Evolutionary conservation across 176 grass and related monocot species (phyloP).

Genomic region (Oryza rufipogon): DNA sequence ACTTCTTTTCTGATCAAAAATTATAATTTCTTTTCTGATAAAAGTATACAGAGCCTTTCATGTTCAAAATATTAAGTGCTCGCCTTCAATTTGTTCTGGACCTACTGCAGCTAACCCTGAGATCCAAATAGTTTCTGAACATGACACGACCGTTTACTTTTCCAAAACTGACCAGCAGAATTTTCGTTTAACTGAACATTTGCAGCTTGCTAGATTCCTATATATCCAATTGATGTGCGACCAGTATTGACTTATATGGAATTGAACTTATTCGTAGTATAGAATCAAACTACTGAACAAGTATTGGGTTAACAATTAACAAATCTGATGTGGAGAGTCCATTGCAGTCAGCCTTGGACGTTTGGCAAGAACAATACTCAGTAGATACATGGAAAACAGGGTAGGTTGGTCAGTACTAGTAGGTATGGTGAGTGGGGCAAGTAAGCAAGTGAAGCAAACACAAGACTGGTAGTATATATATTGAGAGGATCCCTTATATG

Average conservation of each 20-base stretch:
- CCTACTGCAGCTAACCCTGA: slow-evolving; percentile 24
- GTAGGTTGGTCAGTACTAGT: neutral
- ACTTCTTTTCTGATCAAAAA: slow-evolving; percentile 22
- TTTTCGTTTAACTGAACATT: slow-evolving; percentile 26
- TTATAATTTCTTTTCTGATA: neutral
- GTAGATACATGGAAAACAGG: too few species aligned
- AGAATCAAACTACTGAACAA: too few species aligned
- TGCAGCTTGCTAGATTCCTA: slow-evolving; percentile 17
- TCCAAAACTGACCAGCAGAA: neutral
- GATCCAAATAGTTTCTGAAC: slow-evolving; percentile 28
- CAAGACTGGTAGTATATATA: neutral
- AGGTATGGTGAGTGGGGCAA: slow-evolving; percentile 4
- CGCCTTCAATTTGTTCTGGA: slow-evolving; percentile 21
- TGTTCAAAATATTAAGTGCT: neutral
- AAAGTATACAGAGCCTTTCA: neutral
- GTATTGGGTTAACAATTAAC: neutral
- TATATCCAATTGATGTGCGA: neutral
- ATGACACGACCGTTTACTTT: neutral
- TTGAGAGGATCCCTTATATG: too few species aligned
- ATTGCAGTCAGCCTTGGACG: too few species aligned
- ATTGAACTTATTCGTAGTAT: neutral
- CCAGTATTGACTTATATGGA: neutral
- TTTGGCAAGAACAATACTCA: too few species aligned
- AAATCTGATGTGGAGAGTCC: too few species aligned
- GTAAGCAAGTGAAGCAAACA: neutral